Conservation (phyloP, 1,284 basidiomycete genomes). For the Macrocystidia cucumis region DNA sequence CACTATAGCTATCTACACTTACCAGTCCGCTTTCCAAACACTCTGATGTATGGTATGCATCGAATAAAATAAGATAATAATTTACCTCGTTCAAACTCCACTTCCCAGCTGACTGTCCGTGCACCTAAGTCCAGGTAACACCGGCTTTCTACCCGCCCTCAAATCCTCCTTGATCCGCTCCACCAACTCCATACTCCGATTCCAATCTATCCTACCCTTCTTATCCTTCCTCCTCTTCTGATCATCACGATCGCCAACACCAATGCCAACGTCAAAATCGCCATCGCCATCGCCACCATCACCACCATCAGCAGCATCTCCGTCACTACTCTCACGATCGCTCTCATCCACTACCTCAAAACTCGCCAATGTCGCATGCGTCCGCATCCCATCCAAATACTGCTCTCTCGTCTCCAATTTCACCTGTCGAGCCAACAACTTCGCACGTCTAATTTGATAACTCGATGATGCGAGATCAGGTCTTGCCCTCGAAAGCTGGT, state of each 20-base stretch:
- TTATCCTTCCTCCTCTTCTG: constrained; percentile 19
- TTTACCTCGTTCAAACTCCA: no score
- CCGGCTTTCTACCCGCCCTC: constrained; percentile 17
- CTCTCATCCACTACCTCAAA: constrained; percentile 5
- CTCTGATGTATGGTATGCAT: no score
- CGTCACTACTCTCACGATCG: no score
- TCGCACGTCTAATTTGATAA: constrained; percentile 15
- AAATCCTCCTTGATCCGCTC: constrained; percentile 20
- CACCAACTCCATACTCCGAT: constrained; percentile 23
- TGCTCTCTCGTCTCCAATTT: constrained; percentile 1
- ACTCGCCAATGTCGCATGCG: constrained; percentile 2
- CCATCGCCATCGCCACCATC: constrained; percentile 8
- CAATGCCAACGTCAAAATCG: no score
- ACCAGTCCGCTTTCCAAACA: no score
- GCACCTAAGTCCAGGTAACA: constrained; percentile 23
- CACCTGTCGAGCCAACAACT: constrained; percentile 11
- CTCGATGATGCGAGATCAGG: constrained; percentile 17
- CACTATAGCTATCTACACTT: no score
- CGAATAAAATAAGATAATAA: no score
- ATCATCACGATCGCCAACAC: constrained; percentile 21
- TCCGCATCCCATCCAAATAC: constrained; percentile 9
- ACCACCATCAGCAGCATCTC: constrained; percentile 1
- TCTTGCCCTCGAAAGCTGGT: constrained; percentile 16
- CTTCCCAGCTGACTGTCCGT: constrained; percentile 13
- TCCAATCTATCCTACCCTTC: constrained; percentile 27